Evolutionary conservation across 345 rosid species (phyloP).

Genomic region (Populus ilicifolia): DNA sequence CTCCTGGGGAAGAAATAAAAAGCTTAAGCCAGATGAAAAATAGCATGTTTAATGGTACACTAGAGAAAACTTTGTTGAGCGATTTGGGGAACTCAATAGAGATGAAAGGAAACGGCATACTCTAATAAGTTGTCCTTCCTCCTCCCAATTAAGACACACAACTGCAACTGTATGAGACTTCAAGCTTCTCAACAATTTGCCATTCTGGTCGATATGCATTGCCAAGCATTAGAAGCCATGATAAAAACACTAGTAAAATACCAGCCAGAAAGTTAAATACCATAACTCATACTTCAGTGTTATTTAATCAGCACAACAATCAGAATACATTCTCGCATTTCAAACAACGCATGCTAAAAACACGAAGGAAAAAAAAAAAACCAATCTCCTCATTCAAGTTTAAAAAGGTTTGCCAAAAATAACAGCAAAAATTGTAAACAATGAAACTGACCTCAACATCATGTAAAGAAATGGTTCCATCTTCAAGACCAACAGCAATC

Average conservation of each 20-base stretch:
- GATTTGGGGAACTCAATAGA: not conserved
- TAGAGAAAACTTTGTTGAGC: too few species aligned
- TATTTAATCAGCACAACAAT: too few species aligned
- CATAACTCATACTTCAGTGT: too few species aligned
- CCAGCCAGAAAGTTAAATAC: too few species aligned
- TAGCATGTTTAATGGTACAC: too few species aligned
- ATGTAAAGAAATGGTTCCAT: conserved; percentile 72
- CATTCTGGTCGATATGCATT: conserved; percentile 48
- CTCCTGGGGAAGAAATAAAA: not conserved
- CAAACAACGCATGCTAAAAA: too few species aligned
- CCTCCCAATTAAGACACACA: conserved; percentile 83
- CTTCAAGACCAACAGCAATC: conserved; percentile 79
- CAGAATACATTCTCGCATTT: too few species aligned
- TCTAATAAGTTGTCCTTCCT: conserved; percentile 46
- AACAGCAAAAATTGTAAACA: not conserved
- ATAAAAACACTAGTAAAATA: not conserved
- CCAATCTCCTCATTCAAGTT: too few species aligned
- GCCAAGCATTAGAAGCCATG: not conserved
- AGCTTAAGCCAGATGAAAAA: not conserved
- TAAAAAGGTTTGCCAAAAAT: not conserved
- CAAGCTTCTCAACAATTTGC: conserved; percentile 68
- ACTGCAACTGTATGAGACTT: conserved; percentile 73
- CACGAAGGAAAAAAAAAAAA: too few species aligned
- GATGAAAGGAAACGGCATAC: conserved; percentile 31
- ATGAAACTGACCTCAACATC: conserved; percentile 63